Percentiles rank a stretch among this genome's conserved stretches.
phyloP scores from a whole-genome alignment of 1,284 basidiomycete genomes.

The Malassezia nana region DNA sequence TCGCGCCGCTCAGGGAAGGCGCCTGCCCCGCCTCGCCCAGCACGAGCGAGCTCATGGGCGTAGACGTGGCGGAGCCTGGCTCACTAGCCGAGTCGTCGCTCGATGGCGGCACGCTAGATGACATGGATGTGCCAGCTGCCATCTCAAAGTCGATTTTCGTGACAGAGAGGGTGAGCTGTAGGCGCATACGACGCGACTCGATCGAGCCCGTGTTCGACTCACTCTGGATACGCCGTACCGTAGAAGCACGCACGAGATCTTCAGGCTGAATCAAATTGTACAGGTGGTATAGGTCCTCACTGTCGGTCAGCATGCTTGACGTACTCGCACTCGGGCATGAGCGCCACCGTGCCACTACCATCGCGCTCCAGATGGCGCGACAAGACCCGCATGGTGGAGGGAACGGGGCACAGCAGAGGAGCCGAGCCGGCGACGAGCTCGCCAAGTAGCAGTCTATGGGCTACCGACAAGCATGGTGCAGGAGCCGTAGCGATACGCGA shows the following conservation, averaged over 20 bases:
- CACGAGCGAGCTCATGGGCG: conserved; percentile 25
- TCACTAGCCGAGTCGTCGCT: conserved; percentile 9
- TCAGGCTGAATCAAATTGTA: conserved; percentile 80
- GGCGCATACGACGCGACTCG: conserved; percentile 74
- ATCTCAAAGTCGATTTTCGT: conserved; percentile 52
- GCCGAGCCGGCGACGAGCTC: not conserved
- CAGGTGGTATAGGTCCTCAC: conserved; percentile 99
- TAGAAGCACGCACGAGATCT: conserved; percentile 77
- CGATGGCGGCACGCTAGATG: not conserved
- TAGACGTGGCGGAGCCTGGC: conserved; percentile 18
- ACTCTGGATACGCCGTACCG: conserved; percentile 63
- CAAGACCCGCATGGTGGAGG: conserved; percentile 37
- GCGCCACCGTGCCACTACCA: conserved; percentile 39
- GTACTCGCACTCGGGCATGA: conserved; percentile 44
- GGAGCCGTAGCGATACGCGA: too few relatives aligned
- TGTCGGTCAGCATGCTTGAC: conserved; percentile 18
- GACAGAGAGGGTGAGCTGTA: conserved; percentile 76
- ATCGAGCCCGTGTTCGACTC: conserved; percentile 84
- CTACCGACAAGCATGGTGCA: not conserved
- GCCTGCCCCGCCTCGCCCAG: conserved; percentile 23
- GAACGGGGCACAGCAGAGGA: not conserved
- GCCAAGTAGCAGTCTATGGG: not conserved
- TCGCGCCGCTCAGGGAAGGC: conserved; percentile 21
- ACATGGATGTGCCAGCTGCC: conserved; percentile 13
- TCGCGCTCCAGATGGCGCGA: conserved; percentile 43